phyloP scores from a whole-genome alignment of 208 protist species.

The Leptomonas pyrrhocoris region DNA sequence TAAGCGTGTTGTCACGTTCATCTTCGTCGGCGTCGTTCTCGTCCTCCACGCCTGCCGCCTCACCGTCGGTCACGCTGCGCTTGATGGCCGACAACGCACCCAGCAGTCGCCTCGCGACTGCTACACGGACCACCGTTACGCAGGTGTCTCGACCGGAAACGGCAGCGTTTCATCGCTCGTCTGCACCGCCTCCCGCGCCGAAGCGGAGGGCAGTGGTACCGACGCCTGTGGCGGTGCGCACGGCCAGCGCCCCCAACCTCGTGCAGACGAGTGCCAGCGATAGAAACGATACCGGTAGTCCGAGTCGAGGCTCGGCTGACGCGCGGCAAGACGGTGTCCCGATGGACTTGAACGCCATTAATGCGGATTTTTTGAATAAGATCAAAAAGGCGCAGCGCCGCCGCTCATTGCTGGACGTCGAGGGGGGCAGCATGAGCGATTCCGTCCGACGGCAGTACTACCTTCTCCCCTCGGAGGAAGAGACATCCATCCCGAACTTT shows the following conservation, averaged over 20 bases:
- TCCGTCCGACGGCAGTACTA: slow-evolving; percentile 16
- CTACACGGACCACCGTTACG: neutral
- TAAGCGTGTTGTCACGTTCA: neutral
- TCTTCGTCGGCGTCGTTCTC: neutral
- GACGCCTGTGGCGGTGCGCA: neutral
- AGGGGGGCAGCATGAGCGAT: neutral
- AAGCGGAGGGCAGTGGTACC: neutral
- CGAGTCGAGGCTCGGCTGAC: neutral
- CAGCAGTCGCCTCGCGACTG: neutral
- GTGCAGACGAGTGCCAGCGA: neutral
- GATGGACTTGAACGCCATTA: neutral
- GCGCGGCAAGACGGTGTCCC: neutral
- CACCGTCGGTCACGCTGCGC: slow-evolving; percentile 4
- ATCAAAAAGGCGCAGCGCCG: neutral
- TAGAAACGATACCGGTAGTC: neutral
- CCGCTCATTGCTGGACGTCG: slow-evolving; percentile 9
- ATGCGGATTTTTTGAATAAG: neutral
- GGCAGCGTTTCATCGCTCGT: neutral
- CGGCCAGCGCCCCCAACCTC: neutral
- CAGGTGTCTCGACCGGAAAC: neutral
- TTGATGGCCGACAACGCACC: slow-evolving; percentile 1
- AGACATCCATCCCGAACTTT: slow-evolving; percentile 4
- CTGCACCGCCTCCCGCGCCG: neutral
- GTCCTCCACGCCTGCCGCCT: neutral
- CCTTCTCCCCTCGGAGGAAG: neutral